Evolutionary conservation across 257 asterid genomes (phyloP).

Genomic region (Solanum etuberosum): DNA sequence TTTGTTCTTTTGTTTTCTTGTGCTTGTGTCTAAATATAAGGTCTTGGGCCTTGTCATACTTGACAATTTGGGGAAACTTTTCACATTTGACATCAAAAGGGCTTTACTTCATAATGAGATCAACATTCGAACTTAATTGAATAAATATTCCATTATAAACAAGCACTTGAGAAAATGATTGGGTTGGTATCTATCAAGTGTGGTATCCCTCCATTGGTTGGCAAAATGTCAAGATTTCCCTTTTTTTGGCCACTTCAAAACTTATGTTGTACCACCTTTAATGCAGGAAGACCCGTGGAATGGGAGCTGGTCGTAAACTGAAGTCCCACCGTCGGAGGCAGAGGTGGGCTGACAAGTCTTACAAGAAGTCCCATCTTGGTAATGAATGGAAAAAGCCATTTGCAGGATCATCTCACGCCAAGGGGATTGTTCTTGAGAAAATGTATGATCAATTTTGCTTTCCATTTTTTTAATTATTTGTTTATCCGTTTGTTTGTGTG

Average conservation of each 20-base stretch:
- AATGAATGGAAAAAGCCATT: slow-evolving; percentile 8
- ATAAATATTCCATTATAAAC: not conserved
- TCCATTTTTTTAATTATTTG: not conserved
- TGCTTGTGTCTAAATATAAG: not conserved
- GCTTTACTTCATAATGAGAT: not conserved
- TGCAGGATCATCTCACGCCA: slow-evolving; percentile 5
- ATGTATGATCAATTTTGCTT: not conserved
- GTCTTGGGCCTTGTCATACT: not conserved
- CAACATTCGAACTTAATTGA: not conserved
- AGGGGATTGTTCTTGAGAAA: slow-evolving; percentile 7
- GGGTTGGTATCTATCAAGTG: not conserved
- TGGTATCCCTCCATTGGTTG: not conserved
- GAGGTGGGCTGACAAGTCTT: slow-evolving; percentile 2
- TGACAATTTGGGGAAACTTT: not conserved
- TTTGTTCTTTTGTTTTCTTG: not conserved
- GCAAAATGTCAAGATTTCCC: not conserved
- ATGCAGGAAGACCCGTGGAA: slow-evolving; percentile 2
- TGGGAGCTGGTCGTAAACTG: slow-evolving; percentile 2
- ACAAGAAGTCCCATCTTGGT: slow-evolving; percentile 5
- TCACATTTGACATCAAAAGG: not conserved
- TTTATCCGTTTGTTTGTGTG: not conserved
- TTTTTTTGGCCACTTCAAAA: not conserved
- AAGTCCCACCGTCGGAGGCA: slow-evolving; percentile 6
- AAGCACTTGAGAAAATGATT: not conserved
- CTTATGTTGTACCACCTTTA: not conserved